Evolutionary conservation across 139 green algal genomes (phyloP).

Genomic region (Closterium sp.): DNA sequence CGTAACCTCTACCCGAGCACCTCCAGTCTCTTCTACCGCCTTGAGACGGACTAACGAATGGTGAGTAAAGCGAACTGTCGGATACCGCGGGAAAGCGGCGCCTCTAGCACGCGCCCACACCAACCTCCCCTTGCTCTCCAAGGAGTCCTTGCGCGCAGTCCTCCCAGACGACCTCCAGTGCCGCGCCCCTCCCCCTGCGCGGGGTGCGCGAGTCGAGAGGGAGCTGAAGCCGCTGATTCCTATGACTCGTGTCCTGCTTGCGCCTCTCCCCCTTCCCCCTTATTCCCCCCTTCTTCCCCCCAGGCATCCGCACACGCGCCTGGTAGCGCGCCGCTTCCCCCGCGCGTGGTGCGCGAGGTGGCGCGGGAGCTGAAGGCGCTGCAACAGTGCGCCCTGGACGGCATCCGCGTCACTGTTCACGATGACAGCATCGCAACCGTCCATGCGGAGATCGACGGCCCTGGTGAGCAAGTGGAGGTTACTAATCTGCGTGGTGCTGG

Average conservation of each 20-base stretch:
- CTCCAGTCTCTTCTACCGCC: no score
- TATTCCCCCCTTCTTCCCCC: no score
- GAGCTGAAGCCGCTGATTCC: no score
- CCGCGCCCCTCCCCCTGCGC: no score
- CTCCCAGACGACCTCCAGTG: no score
- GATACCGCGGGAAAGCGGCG: no score
- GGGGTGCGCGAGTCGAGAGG: no score
- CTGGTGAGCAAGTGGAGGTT: slow-evolving; percentile 53
- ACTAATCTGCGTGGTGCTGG: not conserved
- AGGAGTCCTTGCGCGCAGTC: not conserved
- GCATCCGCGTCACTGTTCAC: slow-evolving; percentile 80
- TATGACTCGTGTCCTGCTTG: no score
- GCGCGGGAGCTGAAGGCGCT: slow-evolving; percentile 75
- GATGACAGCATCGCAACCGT: slow-evolving; percentile 84
- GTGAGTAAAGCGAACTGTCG: not conserved
- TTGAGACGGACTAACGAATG: not conserved
- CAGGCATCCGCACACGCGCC: not conserved
- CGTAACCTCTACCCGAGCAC: not conserved
- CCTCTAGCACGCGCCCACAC: no score
- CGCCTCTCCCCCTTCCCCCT: no score
- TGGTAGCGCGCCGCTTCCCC: not conserved
- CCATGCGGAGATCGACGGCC: slow-evolving; percentile 81
- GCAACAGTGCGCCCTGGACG: slow-evolving; percentile 63
- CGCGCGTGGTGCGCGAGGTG: slow-evolving; percentile 42
- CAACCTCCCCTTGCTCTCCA: no score